Conservation (phyloP, 2,329 filamentous ascomycete genomes). For the Trichoderma brevicompactum region DNA sequence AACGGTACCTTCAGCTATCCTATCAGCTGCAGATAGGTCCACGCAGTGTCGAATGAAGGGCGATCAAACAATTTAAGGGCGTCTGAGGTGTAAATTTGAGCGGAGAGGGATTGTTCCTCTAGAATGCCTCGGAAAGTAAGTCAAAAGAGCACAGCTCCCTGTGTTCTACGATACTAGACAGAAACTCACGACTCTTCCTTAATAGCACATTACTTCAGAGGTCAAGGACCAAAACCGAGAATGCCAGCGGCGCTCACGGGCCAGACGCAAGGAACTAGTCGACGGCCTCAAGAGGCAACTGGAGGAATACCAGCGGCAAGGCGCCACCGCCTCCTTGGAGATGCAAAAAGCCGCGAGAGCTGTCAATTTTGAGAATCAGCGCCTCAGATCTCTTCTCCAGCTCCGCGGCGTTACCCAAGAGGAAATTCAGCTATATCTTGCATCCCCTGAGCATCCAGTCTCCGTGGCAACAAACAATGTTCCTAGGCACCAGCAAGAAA, state of each 20-base stretch:
- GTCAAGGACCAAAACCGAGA: slow-evolving; percentile 28
- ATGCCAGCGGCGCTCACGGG: slow-evolving; percentile 28
- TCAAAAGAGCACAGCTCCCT: too few species aligned
- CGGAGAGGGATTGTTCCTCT: too few species aligned
- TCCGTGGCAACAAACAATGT: neutral
- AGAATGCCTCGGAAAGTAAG: too few species aligned
- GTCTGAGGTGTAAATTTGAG: too few species aligned
- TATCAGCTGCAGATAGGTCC: too few species aligned
- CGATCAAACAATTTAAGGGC: too few species aligned
- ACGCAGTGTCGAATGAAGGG: too few species aligned
- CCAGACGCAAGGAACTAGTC: slow-evolving; percentile 23
- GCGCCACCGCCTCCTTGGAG: slow-evolving; percentile 21
- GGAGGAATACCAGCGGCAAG: slow-evolving; percentile 22
- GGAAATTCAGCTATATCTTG: slow-evolving; percentile 14
- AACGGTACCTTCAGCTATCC: too few species aligned
- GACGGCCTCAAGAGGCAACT: slow-evolving; percentile 24
- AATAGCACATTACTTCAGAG: neutral
- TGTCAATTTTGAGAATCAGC: slow-evolving; percentile 23
- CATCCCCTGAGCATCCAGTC: neutral
- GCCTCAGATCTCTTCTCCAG: slow-evolving; percentile 9
- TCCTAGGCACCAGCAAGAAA: too few species aligned
- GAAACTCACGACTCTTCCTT: too few species aligned
- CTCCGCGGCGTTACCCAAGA: slow-evolving; percentile 23
- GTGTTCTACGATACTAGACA: too few species aligned
- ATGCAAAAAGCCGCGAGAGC: slow-evolving; percentile 27